phyloP scores from a whole-genome alignment of 495 filamentous ascomycete species.

The Talaromyces trachyspermus region DNA sequence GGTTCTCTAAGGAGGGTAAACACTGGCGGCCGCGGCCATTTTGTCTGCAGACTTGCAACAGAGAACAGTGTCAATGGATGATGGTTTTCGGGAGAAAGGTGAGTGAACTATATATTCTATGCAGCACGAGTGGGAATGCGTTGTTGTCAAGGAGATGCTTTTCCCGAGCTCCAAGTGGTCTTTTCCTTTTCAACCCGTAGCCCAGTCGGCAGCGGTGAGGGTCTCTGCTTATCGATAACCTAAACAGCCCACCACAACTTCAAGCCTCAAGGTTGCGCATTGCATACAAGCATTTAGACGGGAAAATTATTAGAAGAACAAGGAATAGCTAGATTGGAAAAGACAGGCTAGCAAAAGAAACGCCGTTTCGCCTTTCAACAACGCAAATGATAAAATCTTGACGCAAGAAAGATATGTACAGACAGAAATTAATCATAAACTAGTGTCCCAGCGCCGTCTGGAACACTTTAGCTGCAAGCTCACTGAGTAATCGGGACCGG shows the following conservation, averaged over 20 bases:
- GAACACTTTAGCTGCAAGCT: conserved; percentile 68
- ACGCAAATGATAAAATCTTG: no score
- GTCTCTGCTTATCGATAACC: conserved; percentile 7
- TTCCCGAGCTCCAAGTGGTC: no score
- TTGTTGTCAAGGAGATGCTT: neutral
- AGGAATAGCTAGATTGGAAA: no score
- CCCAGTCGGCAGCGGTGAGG: neutral
- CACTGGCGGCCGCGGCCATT: conserved; percentile 39
- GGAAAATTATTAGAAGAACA: no score
- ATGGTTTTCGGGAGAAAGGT: no score
- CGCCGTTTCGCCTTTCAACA: no score
- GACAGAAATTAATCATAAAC: no score
- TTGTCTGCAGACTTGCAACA: neutral
- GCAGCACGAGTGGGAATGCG: neutral
- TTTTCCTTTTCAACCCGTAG: neutral
- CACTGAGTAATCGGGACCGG: conserved; percentile 66
- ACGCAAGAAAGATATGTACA: no score
- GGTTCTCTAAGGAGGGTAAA: conserved; percentile 67
- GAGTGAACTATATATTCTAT: neutral
- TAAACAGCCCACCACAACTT: conserved; percentile 1
- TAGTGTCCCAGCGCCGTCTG: conserved; percentile 30
- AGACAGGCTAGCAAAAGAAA: no score
- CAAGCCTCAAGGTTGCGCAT: no score
- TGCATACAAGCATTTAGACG: no score
- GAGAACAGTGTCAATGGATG: neutral